A percentile compares a stretch with the other conserved stretches of the same genome.
phyloP scores from a whole-genome alignment of 1,284 basidiomycete species.

The Leccinum angustisporum region DNA sequence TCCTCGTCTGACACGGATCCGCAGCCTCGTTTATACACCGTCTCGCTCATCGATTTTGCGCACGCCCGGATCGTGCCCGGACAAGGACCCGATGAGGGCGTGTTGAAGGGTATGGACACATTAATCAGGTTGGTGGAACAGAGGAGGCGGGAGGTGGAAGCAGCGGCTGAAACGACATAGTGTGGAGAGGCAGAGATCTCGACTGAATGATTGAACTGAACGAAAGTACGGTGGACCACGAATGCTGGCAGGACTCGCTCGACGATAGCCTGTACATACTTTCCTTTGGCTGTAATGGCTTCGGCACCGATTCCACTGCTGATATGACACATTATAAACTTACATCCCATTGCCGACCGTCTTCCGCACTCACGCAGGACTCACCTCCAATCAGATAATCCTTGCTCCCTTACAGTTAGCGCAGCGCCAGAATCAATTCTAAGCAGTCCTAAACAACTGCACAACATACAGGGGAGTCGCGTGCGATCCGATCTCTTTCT shows the following conservation, averaged over 20 bases:
- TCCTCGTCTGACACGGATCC: slow-evolving; percentile 37
- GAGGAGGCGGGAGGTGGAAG: slow-evolving; percentile 21
- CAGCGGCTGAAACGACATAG: neutral
- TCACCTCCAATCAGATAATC: no score
- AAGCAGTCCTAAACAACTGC: no score
- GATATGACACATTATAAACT: no score
- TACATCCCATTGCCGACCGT: no score
- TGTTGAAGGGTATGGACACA: slow-evolving; percentile 30
- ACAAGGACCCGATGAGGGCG: slow-evolving; percentile 67
- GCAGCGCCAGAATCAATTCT: no score
- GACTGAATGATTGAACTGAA: neutral
- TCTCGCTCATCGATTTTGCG: slow-evolving; percentile 93
- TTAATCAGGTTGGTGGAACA: slow-evolving; percentile 21
- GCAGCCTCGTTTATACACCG: slow-evolving; percentile 54
- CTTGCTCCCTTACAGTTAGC: no score
- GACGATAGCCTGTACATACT: neutral
- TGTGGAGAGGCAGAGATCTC: neutral
- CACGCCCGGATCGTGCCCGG: slow-evolving; percentile 76
- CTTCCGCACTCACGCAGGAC: no score
- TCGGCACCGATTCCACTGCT: neutral
- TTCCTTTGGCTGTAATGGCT: neutral
- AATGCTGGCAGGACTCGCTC: neutral
- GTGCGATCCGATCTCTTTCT: neutral
- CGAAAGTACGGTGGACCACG: neutral
- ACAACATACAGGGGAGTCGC: no score